A percentile compares a stretch with the other conserved stretches of the same genome.
Conservation (phyloP, 805 yeast genomes). For the Pichia manshurica region DNA sequence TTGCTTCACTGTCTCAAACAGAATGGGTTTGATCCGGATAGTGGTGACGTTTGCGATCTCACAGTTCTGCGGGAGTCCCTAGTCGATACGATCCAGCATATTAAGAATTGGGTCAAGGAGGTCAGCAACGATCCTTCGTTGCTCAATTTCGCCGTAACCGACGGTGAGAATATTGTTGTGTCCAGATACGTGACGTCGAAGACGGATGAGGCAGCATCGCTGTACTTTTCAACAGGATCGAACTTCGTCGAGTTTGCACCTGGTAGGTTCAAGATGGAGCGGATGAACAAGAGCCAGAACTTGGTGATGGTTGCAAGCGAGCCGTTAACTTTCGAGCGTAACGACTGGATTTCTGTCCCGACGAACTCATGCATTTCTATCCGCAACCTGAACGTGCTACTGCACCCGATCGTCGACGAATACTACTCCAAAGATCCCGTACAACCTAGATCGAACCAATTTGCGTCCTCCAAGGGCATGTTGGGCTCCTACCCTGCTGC, state of each 20-base stretch:
- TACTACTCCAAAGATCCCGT: conserved; percentile 71
- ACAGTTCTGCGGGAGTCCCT: conserved; percentile 61
- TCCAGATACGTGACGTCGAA: conserved; percentile 83
- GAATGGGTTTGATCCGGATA: conserved; percentile 67
- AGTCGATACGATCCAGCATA: conserved; percentile 62
- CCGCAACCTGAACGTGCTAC: conserved; percentile 74
- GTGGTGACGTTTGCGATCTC: conserved; percentile 34
- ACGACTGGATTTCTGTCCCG: conserved; percentile 97
- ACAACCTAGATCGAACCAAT: conserved; percentile 63
- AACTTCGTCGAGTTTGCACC: conserved; percentile 85
- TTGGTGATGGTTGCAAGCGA: conserved; percentile 94
- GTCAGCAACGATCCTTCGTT: conserved; percentile 67
- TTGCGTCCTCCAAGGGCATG: conserved; percentile 87
- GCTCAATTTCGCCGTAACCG: conserved; percentile 91
- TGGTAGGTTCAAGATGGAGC: conserved; percentile 90
- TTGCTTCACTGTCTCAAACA: conserved; percentile 70
- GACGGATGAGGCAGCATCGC: conserved; percentile 92
- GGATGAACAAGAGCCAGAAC: conserved; percentile 86
- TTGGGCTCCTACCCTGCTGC: conserved; percentile 84
- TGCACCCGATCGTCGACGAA: conserved; percentile 90
- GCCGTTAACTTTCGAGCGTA: conserved; percentile 92
- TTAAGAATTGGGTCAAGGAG: conserved; percentile 75
- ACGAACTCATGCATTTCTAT: conserved; percentile 83
- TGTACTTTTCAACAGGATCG: conserved; percentile 92
- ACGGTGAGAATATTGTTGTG: conserved; percentile 81